Evolutionary conservation across 108 stramenopile species (phyloP).

Genomic region (Conticribra weissflogii): DNA sequence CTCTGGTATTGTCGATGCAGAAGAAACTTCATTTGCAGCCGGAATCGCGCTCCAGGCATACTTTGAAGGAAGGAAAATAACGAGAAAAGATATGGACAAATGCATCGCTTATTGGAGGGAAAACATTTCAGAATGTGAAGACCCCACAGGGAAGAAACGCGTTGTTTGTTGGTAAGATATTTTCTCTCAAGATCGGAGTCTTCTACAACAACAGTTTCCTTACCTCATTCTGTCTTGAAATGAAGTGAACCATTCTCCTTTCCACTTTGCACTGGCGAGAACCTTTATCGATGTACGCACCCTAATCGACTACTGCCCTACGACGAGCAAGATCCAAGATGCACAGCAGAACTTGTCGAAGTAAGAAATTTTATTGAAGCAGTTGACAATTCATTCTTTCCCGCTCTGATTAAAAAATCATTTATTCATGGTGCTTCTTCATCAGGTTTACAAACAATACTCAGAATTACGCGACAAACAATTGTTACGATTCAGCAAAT

Average conservation of each 20-base stretch:
- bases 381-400: not conserved
- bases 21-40: slow-evolving; percentile 53
- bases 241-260: slow-evolving; percentile 53
- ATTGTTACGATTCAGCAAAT: slow-evolving; percentile 41
- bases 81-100: slow-evolving; percentile 52
- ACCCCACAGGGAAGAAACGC: slow-evolving; percentile 49
- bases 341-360: slow-evolving; percentile 38
- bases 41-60: slow-evolving; percentile 61
- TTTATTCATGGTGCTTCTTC: not conserved
- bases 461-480: slow-evolving; percentile 32
- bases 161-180: slow-evolving; percentile 43
- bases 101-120: slow-evolving; percentile 55
- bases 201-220: too few species aligned
- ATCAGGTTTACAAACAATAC: slow-evolving; percentile 49
- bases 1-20: slow-evolving; percentile 47
- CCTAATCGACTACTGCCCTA: slow-evolving; percentile 40
- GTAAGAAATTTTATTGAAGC: slow-evolving; percentile 9
- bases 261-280: slow-evolving; percentile 23
- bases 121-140: slow-evolving; percentile 47
- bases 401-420: not conserved
- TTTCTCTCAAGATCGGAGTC: not conserved
- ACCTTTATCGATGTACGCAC: slow-evolving; percentile 26
- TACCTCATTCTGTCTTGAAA: too few species aligned
- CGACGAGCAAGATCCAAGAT: slow-evolving; percentile 35
- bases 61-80: slow-evolving; percentile 55